These are phyloP conservation scores for Talaromyces funiculosus DNA, from an alignment of 2,329 filamentous ascomycete genomes.

Conservation along the genomic window DNA sequence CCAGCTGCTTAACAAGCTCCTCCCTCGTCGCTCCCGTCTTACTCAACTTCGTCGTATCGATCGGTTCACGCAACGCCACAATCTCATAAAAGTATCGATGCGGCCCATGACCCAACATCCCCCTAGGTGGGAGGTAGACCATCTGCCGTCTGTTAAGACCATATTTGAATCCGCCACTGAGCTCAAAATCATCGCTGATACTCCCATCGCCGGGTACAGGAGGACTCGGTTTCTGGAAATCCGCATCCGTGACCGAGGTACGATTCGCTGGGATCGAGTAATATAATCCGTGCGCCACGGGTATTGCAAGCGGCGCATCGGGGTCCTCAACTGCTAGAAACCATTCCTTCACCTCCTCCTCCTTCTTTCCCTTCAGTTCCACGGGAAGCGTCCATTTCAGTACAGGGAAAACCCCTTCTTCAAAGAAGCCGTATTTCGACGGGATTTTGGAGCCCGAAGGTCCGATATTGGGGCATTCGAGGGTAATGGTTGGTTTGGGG, in stretches of 20 bases:
- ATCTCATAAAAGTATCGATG: slow-evolving; percentile 51
- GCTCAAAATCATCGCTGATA: slow-evolving; percentile 18
- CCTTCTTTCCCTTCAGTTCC: neutral
- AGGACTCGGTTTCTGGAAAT: slow-evolving; percentile 29
- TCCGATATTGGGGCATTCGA: slow-evolving; percentile 11
- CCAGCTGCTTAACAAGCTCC: slow-evolving; percentile 40
- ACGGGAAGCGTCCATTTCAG: slow-evolving; percentile 3
- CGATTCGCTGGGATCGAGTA: slow-evolving; percentile 31
- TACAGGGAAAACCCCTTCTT: neutral
- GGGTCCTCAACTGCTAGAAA: slow-evolving; percentile 18
- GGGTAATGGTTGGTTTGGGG: slow-evolving; percentile 5
- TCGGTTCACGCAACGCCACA: slow-evolving; percentile 42
- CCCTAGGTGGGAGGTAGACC: slow-evolving; percentile 44
- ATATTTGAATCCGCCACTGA: slow-evolving; percentile 44
- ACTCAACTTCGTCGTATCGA: slow-evolving; percentile 36
- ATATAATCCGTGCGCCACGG: slow-evolving; percentile 17
- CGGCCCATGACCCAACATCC: slow-evolving; percentile 47
- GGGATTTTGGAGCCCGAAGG: slow-evolving; percentile 6
- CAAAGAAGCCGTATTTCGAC: slow-evolving; percentile 2
- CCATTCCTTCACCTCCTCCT: slow-evolving; percentile 8
- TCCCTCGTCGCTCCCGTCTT: slow-evolving; percentile 36
- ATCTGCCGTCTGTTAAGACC: slow-evolving; percentile 38
- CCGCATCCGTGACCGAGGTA: slow-evolving; percentile 29
- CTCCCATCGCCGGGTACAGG: neutral
- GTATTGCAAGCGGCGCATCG: slow-evolving; percentile 17